These are phyloP conservation scores for Trypanosoma scelopori DNA, from an alignment of 208 protist genomes.

Conservation along the genomic window DNA sequence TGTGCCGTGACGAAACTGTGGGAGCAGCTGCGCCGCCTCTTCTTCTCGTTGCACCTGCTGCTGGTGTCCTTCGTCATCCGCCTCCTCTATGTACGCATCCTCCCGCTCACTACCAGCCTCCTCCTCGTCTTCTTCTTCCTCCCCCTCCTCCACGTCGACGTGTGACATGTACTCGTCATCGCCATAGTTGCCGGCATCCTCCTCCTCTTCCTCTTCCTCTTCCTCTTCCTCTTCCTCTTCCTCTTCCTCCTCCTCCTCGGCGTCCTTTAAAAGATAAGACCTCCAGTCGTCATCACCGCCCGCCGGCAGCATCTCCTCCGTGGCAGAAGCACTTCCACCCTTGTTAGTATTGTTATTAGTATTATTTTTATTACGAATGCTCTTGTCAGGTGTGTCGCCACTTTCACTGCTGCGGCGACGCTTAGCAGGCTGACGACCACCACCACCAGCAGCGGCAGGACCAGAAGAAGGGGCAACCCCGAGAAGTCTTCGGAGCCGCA, in stretches of 20 bases:
- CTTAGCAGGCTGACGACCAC: not conserved
- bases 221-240: constrained; percentile 17
- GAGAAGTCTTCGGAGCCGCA: constrained; percentile 41
- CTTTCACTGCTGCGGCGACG: constrained; percentile 3
- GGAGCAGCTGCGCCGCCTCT: constrained; percentile 27
- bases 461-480: constrained; percentile 20
- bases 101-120: constrained; percentile 30
- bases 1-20: constrained; percentile 29
- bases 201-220: constrained; percentile 39
- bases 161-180: constrained; percentile 19
- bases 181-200: constrained; percentile 9
- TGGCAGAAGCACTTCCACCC: not conserved
- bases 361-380: constrained; percentile 1
- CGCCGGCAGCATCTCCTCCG: not conserved
- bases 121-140: constrained; percentile 26
- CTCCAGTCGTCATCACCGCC: constrained; percentile 16
- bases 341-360: constrained; percentile 8
- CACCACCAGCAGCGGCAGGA: no score
- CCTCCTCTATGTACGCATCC: constrained; percentile 36
- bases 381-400: constrained; percentile 1
- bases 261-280: not conserved
- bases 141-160: constrained; percentile 22
- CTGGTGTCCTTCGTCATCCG: constrained; percentile 26
- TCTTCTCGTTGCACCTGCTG: constrained; percentile 22
- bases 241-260: constrained; percentile 33